Conservation (phyloP, 2,329 filamentous ascomycete species). For the Pseudogymnoascus sp. region DNA sequence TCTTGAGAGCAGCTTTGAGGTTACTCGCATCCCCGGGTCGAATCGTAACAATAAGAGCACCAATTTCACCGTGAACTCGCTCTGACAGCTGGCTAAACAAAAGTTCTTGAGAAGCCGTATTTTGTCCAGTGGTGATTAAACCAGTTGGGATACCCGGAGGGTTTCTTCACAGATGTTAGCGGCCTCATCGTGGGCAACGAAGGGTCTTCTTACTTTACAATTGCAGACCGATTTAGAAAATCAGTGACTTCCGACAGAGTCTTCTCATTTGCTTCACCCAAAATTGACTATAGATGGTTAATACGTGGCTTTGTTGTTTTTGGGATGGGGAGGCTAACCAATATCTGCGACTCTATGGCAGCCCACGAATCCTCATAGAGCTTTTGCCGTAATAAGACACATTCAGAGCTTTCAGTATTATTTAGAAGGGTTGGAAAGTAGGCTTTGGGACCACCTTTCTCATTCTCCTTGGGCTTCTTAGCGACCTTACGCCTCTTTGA, state of each 20-base stretch:
- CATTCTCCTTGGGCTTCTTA: constrained; percentile 13
- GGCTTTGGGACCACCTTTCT: background rate
- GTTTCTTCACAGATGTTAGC: background rate
- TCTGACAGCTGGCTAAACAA: constrained; percentile 64
- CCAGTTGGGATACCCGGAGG: constrained; percentile 50
- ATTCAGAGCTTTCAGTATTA: constrained; percentile 42
- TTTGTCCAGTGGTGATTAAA: constrained; percentile 70
- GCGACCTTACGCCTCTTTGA: constrained; percentile 29
- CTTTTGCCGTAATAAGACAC: constrained; percentile 44
- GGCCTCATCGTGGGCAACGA: background rate
- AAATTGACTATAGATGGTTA: constrained; percentile 36
- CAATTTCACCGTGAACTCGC: constrained; percentile 37
- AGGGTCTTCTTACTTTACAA: constrained; percentile 19
- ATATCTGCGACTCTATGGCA: constrained; percentile 53
- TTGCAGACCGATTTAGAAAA: constrained; percentile 40
- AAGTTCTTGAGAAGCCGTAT: constrained; percentile 64
- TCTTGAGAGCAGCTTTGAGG: constrained; percentile 63
- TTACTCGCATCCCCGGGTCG: constrained; percentile 65
- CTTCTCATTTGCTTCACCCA: constrained; percentile 51
- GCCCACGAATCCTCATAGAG: constrained; percentile 58
- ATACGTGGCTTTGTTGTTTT: constrained; percentile 27
- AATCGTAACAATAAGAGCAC: constrained; percentile 54
- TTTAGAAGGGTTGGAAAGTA: constrained; percentile 46
- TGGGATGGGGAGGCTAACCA: constrained; percentile 28
- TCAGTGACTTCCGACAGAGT: constrained; percentile 49